A percentile compares a stretch with the other conserved stretches of the same genome.
phyloP scores from a whole-genome alignment of 441 rosid species.

The Adansonia gregorii region DNA sequence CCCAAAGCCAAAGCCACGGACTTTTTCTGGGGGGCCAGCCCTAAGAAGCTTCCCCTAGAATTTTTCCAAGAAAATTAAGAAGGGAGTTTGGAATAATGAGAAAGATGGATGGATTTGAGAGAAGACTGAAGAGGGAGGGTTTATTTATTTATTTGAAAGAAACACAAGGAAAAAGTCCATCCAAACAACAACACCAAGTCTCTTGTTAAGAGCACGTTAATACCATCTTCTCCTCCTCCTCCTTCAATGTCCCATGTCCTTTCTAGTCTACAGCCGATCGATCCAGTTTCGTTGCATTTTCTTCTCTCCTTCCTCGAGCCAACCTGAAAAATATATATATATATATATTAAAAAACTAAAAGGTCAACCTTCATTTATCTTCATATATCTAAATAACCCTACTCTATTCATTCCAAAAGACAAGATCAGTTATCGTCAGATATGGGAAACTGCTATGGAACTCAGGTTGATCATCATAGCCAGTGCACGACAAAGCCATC shows the following conservation, averaged over 20 bases:
- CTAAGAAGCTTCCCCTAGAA: no score
- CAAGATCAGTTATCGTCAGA: neutral
- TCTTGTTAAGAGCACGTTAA: neutral
- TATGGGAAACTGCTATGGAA: constrained; percentile 73
- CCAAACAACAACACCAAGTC: neutral
- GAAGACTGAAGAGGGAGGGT: no score
- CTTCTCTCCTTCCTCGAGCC: constrained; percentile 28
- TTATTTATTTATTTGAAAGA: no score
- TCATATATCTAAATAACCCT: neutral
- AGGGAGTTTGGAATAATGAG: no score
- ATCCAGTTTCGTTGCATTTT: constrained; percentile 13
- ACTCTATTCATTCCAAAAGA: neutral
- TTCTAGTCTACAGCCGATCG: no score
- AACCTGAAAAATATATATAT: neutral
- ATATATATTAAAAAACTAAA: neutral
- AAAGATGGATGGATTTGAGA: no score
- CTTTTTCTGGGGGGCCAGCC: no score
- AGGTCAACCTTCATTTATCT: neutral
- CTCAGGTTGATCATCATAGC: constrained; percentile 38
- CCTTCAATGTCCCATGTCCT: neutral
- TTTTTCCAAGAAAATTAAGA: no score
- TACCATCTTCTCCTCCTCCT: no score
- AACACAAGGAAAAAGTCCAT: neutral
- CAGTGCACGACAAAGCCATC: constrained; percentile 36
- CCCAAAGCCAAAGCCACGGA: no score